Conservation (phyloP, 208 protist genomes). For the Dictyostelium gargantuum region DNA sequence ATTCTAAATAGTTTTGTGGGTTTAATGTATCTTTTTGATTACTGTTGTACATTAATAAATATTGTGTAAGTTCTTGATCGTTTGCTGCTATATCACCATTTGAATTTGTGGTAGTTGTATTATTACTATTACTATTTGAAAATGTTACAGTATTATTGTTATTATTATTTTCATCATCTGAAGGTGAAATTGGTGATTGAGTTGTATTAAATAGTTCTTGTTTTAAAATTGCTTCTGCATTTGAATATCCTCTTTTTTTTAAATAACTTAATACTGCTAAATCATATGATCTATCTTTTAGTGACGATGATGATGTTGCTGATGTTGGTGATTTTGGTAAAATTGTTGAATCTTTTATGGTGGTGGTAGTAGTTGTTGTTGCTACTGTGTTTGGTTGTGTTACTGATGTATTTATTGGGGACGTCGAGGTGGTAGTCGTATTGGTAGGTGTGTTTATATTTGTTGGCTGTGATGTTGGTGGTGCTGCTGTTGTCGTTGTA, state of each 20-base stretch:
- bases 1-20: conserved; percentile 67
- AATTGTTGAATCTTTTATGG: not conserved
- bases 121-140: not conserved
- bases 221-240: conserved; percentile 40
- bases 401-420: not conserved
- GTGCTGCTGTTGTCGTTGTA: not conserved
- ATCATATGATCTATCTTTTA: not conserved
- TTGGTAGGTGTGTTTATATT: too few species aligned
- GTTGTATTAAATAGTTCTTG: conserved; percentile 8
- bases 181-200: not conserved
- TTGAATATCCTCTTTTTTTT: conserved; percentile 30
- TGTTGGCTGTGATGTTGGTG: not conserved
- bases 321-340: not conserved
- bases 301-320: not conserved
- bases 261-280: conserved; percentile 42
- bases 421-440: not conserved
- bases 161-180: not conserved
- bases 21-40: not conserved
- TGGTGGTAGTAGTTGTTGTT: not conserved
- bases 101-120: not conserved
- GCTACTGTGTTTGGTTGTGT: not conserved
- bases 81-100: not conserved
- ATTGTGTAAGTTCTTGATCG: not conserved
- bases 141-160: too few species aligned
- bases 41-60: conserved; percentile 34